Base-by-base conservation (phyloP, 352 stramenopile genomes). In the Pythium rhizo-oryzae region DNA sequence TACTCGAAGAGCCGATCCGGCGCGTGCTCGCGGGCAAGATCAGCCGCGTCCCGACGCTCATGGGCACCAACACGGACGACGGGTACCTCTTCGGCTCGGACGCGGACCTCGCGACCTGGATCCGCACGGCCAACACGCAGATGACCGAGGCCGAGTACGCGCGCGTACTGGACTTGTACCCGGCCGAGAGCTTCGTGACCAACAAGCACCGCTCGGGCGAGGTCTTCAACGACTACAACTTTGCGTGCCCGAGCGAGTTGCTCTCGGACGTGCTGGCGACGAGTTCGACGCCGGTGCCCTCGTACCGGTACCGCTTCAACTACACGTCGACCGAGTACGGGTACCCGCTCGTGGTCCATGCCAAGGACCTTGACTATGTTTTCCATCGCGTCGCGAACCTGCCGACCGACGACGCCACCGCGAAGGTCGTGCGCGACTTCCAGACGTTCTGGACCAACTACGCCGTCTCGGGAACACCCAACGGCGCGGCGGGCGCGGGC, bases 31-130 rank as follows among this genome's bases (percentile, higher is more conserved):
- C 53, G 19, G 35, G 51, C 23, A 62, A 62, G 30, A 44, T 69
- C 19, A 63, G 53, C 43, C 46, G 57, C n/a, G 43, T 69, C 5
- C 62, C 62, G 8, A 50, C 62, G 53, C 19, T 69, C 62, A 13
- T 63, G 18, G 62, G 62, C 44, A 69, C 62, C 4, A 69, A 69
- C 54, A 56, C 62, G 24, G 52, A 69, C 54, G 62, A 69, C 63
- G 62, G 62, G 9, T 69, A 19, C 4, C n/a, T 62, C 18, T 62
- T 69, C n/a, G n/a, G n/a, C n/a, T n/a, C n/a, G n/a, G n/a, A n/a
- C n/a, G n/a, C n/a, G n/a, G n/a, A n/a, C n/a, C n/a, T n/a, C n/a
- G n/a, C n/a, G n/a, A n/a, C n/a, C n/a, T n/a, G n/a, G n/a, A n/a
- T n/a, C n/a, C n/a, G n/a, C n/a, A n/a, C n/a, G n/a, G n/a, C n/a